Base-by-base conservation (phyloP, 805 yeast species). In the Ogataea pini region DNA sequence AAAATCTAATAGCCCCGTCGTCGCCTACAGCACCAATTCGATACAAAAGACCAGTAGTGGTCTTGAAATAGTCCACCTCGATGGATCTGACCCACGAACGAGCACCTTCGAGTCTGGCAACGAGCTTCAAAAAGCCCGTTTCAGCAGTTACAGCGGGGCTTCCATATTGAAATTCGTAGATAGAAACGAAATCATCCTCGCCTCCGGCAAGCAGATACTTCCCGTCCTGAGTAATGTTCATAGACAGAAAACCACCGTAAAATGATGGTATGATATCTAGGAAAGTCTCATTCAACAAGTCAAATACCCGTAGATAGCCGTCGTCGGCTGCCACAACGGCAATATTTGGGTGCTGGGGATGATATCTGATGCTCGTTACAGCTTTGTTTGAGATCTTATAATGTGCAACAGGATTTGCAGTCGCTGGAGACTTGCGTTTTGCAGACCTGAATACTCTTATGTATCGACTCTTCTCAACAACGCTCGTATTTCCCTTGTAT, bases 311-410 rank as follows among this genome's bases (percentile, higher is more conserved):
- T 20, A 83, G 67, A 51, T 76, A 77, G 2, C 90, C 94, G 59
- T 85, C 89, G 51, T 80, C 86, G 6, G 81, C 70, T 0, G 85
- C 78, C n/a, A 82, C 60, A 0, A 82, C 77, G 7, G 79, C 44
- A 5, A 78, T 39, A 28, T 70, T 69, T 7, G 63, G 53, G 42
- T 51, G 58, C 56, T 63, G 41, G 62, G 88, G 74, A 55, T 78
- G 71, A 47, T 70, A 60, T 49, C 66, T 61, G 34, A 78, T 59
- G 28, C 66, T 63, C 0, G 89, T 83, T 25, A 86, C 72, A 2
- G 89, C 79, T 51, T 75, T 75, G 47, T 76, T 75, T 12, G 85
- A 73, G n/a, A 86, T 52, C 50, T 81, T 81, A 66, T 82, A 81
- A 54, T 83, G 87, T 0, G 85, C 83, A 18, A 83, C 64, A 5